Conservation (phyloP, 2,329 filamentous ascomycete genomes). For the Allantophomopsis cytisporea region DNA sequence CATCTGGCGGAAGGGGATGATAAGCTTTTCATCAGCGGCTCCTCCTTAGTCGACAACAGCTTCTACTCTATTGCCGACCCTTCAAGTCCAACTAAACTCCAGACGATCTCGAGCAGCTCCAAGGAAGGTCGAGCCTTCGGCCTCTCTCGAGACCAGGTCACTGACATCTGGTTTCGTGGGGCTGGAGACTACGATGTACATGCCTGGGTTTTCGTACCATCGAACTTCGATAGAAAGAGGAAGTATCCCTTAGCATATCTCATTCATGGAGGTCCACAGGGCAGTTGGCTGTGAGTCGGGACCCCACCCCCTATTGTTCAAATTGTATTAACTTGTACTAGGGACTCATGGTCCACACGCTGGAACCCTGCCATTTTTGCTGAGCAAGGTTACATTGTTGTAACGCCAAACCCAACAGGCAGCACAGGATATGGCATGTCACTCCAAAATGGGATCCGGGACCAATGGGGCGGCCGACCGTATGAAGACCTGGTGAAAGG, state of each 20-base stretch:
- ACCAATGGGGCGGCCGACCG: conserved; percentile 74
- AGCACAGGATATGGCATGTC: conserved; percentile 72
- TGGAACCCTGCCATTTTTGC: conserved; percentile 70
- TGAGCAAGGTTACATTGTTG: conserved; percentile 75
- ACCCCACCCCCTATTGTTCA: too few species aligned
- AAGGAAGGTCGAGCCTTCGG: conserved; percentile 54
- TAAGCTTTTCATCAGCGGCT: conserved; percentile 50
- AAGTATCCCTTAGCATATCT: conserved; percentile 70
- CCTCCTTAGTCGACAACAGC: conserved; percentile 59
- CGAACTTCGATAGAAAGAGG: conserved; percentile 51
- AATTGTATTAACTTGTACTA: too few species aligned
- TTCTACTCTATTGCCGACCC: conserved; percentile 39
- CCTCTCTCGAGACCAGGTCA: conserved; percentile 46
- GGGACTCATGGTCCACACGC: conserved; percentile 38
- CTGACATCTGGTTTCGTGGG: conserved; percentile 57
- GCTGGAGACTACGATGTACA: conserved; percentile 52
- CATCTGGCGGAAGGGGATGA: conserved; percentile 30
- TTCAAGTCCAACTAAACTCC: conserved; percentile 24
- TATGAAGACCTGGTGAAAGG: conserved; percentile 72
- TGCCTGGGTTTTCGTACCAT: conserved; percentile 54
- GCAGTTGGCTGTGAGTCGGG: conserved; percentile 17
- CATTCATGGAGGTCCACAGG: conserved; percentile 57
- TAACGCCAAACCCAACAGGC: conserved; percentile 73
- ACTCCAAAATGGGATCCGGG: conserved; percentile 61
- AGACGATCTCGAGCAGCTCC: conserved; percentile 45